Conservation (phyloP, 2,329 filamentous ascomycete genomes). For the Diaporthe citriasiana region DNA sequence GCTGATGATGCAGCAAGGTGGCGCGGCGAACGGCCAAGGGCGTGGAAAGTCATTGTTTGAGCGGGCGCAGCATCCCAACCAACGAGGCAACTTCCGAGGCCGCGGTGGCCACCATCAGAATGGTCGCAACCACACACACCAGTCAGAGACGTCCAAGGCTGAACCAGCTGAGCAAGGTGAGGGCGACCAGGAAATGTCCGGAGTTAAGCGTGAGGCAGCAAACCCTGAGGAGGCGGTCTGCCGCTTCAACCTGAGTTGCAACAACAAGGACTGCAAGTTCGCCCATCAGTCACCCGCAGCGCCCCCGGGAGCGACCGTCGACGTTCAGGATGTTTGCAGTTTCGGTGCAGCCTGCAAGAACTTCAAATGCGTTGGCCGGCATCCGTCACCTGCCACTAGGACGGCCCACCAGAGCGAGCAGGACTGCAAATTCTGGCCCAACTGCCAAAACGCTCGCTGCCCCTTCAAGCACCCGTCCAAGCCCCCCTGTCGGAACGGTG, state of each 20-base stretch:
- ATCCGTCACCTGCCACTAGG: constrained; percentile 90
- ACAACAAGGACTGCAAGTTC: constrained; percentile 90
- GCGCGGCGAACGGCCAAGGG: constrained; percentile 55
- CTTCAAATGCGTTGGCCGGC: constrained; percentile 89
- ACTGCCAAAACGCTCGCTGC: constrained; percentile 90
- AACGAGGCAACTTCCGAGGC: constrained; percentile 67
- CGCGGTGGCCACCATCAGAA: constrained; percentile 60
- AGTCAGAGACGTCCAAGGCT: constrained; percentile 50
- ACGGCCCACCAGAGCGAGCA: constrained; percentile 84
- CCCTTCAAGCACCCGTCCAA: constrained; percentile 90
- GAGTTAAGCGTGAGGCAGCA: constrained; percentile 65
- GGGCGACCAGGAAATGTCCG: constrained; percentile 74
- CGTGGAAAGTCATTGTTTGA: constrained; percentile 79
- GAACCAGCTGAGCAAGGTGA: constrained; percentile 60
- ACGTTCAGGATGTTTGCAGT: constrained; percentile 83
- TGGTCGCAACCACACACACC: constrained; percentile 52
- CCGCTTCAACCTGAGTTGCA: constrained; percentile 90
- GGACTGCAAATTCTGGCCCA: constrained; percentile 92
- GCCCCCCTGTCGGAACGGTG: constrained; percentile 91
- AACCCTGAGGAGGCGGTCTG: constrained; percentile 80
- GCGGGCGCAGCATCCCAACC: constrained; percentile 71
- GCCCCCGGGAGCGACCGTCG: constrained; percentile 80
- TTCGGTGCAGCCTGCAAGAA: constrained; percentile 97
- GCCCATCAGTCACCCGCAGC: constrained; percentile 95
- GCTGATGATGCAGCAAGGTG: constrained; percentile 66